Evolutionary conservation across 1,284 basidiomycete species (phyloP).

Genomic region (Fomitopsis pinicola): DNA sequence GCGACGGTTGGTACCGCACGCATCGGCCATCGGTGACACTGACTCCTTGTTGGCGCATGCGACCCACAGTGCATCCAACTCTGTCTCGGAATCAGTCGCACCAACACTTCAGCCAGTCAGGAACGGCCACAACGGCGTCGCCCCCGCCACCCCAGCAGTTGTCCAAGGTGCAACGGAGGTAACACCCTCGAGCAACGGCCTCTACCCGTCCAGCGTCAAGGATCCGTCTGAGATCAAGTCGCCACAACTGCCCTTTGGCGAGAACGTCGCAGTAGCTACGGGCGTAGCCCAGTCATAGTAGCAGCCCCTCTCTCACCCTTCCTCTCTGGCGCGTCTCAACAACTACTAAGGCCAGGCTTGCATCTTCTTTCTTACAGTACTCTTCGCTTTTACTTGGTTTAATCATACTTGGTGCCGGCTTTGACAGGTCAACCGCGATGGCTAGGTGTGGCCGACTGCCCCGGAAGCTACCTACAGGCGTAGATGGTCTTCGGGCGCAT

Average conservation of each 20-base stretch:
- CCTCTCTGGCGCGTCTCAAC: not conserved
- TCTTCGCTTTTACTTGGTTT: conserved; percentile 13
- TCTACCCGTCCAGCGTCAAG: conserved; percentile 37
- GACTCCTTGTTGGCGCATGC: conserved; percentile 31
- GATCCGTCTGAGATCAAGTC: conserved; percentile 52
- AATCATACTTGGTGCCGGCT: conserved; percentile 9
- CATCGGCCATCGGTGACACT: conserved; percentile 11
- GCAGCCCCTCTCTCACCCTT: not conserved
- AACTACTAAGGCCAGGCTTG: not conserved
- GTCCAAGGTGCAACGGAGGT: conserved; percentile 11
- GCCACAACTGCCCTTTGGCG: conserved; percentile 59
- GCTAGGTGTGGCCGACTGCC: conserved; percentile 4
- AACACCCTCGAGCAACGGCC: conserved; percentile 15
- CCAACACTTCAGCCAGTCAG: conserved; percentile 16
- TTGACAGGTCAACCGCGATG: conserved; percentile 13
- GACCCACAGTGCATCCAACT: conserved; percentile 36
- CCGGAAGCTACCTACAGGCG: conserved; percentile 3
- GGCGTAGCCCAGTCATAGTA: conserved; percentile 47
- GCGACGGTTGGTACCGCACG: conserved; percentile 41
- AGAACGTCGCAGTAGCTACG: conserved; percentile 56
- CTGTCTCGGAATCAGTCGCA: conserved; percentile 18
- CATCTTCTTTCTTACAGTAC: conserved; percentile 12
- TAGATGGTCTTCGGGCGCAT: conserved; percentile 5
- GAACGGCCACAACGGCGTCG: conserved; percentile 18
- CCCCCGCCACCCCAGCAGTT: conserved; percentile 9